phyloP scores from a whole-genome alignment of 2,329 filamentous ascomycete species.

The Aulographum hederae region DNA sequence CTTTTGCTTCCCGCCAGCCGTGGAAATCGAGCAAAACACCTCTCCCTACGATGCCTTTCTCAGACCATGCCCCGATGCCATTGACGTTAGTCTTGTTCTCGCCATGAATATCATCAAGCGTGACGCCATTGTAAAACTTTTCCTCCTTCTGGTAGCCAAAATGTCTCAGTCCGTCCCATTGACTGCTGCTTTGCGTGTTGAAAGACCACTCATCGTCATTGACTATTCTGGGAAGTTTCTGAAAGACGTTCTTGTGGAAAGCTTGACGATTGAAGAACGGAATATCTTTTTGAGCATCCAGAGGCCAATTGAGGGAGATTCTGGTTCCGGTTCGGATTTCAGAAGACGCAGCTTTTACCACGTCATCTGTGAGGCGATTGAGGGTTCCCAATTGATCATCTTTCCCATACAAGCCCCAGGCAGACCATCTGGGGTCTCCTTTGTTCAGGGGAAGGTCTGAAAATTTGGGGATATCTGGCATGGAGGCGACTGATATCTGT shows the following conservation, averaged over 20 bases:
- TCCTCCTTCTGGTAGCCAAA: slow-evolving; percentile 22
- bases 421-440: slow-evolving; percentile 25
- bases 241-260: slow-evolving; percentile 35
- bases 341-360: slow-evolving; percentile 31
- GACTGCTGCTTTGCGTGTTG: slow-evolving; percentile 39
- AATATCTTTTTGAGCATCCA: slow-evolving; percentile 33
- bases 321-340: slow-evolving; percentile 33
- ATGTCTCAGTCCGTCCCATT: slow-evolving; percentile 39
- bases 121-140: slow-evolving; percentile 13
- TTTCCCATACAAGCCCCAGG: slow-evolving; percentile 29
- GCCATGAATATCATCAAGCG: slow-evolving; percentile 11
- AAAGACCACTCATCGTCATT: slow-evolving; percentile 44
- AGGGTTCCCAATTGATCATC: slow-evolving; percentile 41
- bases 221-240: slow-evolving; percentile 31
- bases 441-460: slow-evolving; percentile 28
- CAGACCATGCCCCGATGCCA: slow-evolving; percentile 20
- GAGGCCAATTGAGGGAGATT: slow-evolving; percentile 41
- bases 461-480: slow-evolving; percentile 23
- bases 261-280: slow-evolving; percentile 37
- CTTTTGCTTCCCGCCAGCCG: slow-evolving; percentile 19
- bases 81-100: slow-evolving; percentile 7
- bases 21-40: slow-evolving; percentile 37
- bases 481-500: too few species aligned
- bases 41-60: slow-evolving; percentile 36
- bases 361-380: slow-evolving; percentile 38